Conservation (phyloP, 345 rosid species). For the Mercurialis annua region DNA sequence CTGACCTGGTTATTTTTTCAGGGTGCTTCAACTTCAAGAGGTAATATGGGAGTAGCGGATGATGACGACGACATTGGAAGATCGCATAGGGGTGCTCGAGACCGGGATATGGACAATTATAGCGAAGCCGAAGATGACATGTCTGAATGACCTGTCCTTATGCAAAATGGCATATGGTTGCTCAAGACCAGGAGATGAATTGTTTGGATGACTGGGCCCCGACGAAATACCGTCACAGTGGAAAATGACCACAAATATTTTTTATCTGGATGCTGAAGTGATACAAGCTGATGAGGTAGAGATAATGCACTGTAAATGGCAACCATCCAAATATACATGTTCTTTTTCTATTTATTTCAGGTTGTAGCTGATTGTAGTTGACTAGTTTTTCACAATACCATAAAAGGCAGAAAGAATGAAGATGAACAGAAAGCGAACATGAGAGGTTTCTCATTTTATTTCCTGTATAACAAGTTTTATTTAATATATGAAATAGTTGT, state of each 20-base stretch:
- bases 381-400: slow-evolving; percentile 4
- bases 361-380: slow-evolving; percentile 8
- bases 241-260: background rate
- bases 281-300: background rate
- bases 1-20: slow-evolving; percentile 30
- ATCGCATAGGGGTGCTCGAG: slow-evolving; percentile 38
- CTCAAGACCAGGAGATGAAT: no score
- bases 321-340: slow-evolving; percentile 3
- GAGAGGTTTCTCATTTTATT: background rate
- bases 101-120: slow-evolving; percentile 45
- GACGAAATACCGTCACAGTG: background rate
- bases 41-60: slow-evolving; percentile 43
- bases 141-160: slow-evolving; percentile 48
- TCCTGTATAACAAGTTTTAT: background rate
- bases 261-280: background rate
- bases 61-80: slow-evolving; percentile 49
- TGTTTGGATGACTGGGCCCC: no score
- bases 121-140: slow-evolving; percentile 70
- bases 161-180: slow-evolving; percentile 17
- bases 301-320: background rate
- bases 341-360: background rate
- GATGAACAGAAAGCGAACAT: background rate
- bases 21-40: slow-evolving; percentile 52
- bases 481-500: background rate
- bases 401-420: slow-evolving; percentile 9